Evolutionary conservation across 495 filamentous ascomycete genomes (phyloP).

Genomic region (Tuber aestivum): DNA sequence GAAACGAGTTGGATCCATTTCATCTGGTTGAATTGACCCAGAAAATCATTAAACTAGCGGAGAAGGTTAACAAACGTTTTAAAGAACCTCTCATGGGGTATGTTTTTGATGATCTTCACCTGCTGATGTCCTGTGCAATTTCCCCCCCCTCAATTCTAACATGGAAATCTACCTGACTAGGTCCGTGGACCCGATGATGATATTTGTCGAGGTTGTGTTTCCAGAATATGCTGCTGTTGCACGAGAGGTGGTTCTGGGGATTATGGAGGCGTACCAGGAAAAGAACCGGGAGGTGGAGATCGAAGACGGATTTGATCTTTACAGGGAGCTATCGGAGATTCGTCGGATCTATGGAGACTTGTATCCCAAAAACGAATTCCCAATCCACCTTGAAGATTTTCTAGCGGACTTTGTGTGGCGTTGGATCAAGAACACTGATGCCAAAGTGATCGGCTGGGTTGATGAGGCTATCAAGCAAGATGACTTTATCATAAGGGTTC

Average conservation of each 20-base stretch:
- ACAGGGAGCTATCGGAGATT: slow-evolving; percentile 77
- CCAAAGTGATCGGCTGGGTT: slow-evolving; percentile 74
- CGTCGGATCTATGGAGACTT: slow-evolving; percentile 67
- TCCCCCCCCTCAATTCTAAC: slow-evolving; percentile 12
- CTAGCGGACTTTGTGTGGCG: slow-evolving; percentile 91
- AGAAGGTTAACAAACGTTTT: slow-evolving; percentile 83
- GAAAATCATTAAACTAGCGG: slow-evolving; percentile 69
- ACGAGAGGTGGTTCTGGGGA: slow-evolving; percentile 69
- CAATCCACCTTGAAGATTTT: slow-evolving; percentile 76
- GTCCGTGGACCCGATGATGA: slow-evolving; percentile 68
- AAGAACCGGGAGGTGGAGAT: slow-evolving; percentile 70
- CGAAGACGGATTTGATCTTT: slow-evolving; percentile 89
- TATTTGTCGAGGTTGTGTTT: slow-evolving; percentile 74
- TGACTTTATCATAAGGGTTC: slow-evolving; percentile 53
- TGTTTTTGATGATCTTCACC: slow-evolving; percentile 20
- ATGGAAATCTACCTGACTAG: slow-evolving; percentile 5
- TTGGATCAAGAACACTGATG: slow-evolving; percentile 78
- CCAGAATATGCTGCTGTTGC: slow-evolving; percentile 86
- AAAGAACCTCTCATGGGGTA: slow-evolving; percentile 65
- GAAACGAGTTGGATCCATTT: slow-evolving; percentile 71
- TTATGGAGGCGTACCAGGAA: slow-evolving; percentile 63
- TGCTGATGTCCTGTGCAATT: neutral
- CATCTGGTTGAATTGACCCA: slow-evolving; percentile 85
- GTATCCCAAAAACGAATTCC: slow-evolving; percentile 63
- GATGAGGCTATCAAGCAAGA: slow-evolving; percentile 88